Conservation (phyloP, 106 monocot species). For the Chionographis japonica region DNA sequence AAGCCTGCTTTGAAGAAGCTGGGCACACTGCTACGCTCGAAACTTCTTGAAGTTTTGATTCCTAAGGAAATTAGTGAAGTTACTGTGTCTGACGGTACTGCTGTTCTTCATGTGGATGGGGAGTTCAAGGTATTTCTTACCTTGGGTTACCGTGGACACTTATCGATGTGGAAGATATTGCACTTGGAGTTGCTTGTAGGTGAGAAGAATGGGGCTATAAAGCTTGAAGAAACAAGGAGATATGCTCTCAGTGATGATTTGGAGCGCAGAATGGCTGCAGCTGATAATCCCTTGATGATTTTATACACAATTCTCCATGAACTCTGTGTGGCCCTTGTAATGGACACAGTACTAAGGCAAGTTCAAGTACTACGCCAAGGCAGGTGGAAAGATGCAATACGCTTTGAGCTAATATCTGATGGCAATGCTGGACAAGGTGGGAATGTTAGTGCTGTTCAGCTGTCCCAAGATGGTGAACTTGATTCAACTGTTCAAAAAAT, state of each 20-base stretch:
- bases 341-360: slow-evolving; percentile 94
- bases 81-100: slow-evolving; percentile 68
- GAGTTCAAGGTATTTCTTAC: slow-evolving; percentile 92
- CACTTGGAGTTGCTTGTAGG: slow-evolving; percentile 91
- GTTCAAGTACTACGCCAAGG: slow-evolving; percentile 73
- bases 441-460: slow-evolving; percentile 36
- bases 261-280: slow-evolving; percentile 88
- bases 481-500: slow-evolving; percentile 57
- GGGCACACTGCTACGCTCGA: slow-evolving; percentile 66
- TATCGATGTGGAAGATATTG: slow-evolving; percentile 89
- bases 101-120: slow-evolving; percentile 68
- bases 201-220: slow-evolving; percentile 64
- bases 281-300: slow-evolving; percentile 79
- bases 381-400: slow-evolving; percentile 95
- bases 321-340: slow-evolving; percentile 80
- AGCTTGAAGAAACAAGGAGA: slow-evolving; percentile 81
- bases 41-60: slow-evolving; percentile 64
- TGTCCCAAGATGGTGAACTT: slow-evolving; percentile 64
- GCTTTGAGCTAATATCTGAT: slow-evolving; percentile 83
- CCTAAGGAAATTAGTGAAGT: slow-evolving; percentile 85
- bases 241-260: slow-evolving; percentile 94
- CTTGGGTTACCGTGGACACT: slow-evolving; percentile 86
- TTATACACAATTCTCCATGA: slow-evolving; percentile 90
- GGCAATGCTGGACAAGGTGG: slow-evolving; percentile 43
- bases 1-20: slow-evolving; percentile 76